These are phyloP conservation scores for Gossypium rotundifolium DNA, from an alignment of 345 rosid genomes.

Conservation along the genomic window DNA sequence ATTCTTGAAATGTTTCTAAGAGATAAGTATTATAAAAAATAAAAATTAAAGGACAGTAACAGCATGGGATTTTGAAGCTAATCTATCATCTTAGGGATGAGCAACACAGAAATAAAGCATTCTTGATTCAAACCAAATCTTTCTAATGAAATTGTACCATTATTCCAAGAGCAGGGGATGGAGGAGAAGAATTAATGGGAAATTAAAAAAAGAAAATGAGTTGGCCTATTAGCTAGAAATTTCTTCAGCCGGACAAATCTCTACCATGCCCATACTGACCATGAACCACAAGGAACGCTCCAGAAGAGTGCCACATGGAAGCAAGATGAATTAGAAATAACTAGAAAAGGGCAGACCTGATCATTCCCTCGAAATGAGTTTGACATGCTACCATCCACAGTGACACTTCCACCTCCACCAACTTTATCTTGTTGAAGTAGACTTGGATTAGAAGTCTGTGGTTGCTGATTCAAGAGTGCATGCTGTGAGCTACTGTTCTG, in stretches of 20 bases:
- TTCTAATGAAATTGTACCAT: background rate
- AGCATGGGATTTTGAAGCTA: background rate
- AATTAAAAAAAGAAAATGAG: background rate
- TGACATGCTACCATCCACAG: constrained; percentile 77
- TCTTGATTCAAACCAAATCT: background rate
- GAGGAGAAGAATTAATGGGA: background rate
- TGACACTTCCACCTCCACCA: constrained; percentile 65
- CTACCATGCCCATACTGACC: background rate
- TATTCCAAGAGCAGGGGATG: background rate
- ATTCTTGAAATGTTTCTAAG: background rate
- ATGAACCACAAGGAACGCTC: background rate
- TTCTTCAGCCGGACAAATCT: background rate
- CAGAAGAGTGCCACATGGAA: background rate
- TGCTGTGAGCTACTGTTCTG: constrained; percentile 43
- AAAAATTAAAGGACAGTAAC: background rate
- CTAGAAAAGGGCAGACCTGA: constrained; percentile 61
- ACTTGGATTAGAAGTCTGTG: constrained; percentile 66
- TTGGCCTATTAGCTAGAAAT: background rate
- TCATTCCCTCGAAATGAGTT: constrained; percentile 94
- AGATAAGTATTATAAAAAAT: no score
- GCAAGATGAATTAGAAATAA: background rate
- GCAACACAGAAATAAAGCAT: background rate
- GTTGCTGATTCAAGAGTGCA: constrained; percentile 58
- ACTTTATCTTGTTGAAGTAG: constrained; percentile 71
- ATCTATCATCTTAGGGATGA: background rate